These are phyloP conservation scores for Wickerhamomyces sp. DNA, from an alignment of 1,139 yeast genomes.

Conservation along the genomic window DNA sequence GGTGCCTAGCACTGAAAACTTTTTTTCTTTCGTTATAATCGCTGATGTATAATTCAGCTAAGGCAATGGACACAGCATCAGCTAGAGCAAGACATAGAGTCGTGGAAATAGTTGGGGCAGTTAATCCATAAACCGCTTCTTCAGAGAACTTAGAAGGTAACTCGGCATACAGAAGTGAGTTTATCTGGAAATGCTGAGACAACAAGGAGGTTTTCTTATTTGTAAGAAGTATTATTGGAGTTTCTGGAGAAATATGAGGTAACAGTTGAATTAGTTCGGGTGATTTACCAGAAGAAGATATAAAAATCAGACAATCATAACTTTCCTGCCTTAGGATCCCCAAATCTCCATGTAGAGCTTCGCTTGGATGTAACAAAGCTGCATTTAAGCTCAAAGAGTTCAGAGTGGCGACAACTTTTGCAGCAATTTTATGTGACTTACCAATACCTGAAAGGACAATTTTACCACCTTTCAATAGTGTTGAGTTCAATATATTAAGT, in stretches of 20 bases:
- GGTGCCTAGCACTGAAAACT: constrained; percentile 69
- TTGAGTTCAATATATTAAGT: constrained; percentile 46
- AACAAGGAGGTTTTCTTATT: constrained; percentile 49
- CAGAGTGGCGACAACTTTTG: constrained; percentile 75
- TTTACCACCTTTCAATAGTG: constrained; percentile 55
- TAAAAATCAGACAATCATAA: constrained; percentile 59
- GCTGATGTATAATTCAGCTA: constrained; percentile 60
- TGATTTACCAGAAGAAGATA: constrained; percentile 81
- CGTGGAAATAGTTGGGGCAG: constrained; percentile 87
- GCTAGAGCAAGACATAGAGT: constrained; percentile 73
- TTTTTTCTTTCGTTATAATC: constrained; percentile 50
- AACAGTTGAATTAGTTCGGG: constrained; percentile 58
- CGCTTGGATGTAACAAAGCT: constrained; percentile 71
- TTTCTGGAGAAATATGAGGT: constrained; percentile 49
- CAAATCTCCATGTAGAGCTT: constrained; percentile 88
- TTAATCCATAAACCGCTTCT: constrained; percentile 68
- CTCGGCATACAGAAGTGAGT: constrained; percentile 56
- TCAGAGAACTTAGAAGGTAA: constrained; percentile 58
- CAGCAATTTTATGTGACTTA: constrained; percentile 74
- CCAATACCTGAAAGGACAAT: constrained; percentile 81
- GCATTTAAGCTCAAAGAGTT: constrained; percentile 74
- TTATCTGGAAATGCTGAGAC: constrained; percentile 41
- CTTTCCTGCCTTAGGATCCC: constrained; percentile 57
- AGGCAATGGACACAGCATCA: constrained; percentile 72
- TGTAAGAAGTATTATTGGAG: constrained; percentile 62